phyloP scores from a whole-genome alignment of 2,329 filamentous ascomycete species.

The Nemania diffusa region DNA sequence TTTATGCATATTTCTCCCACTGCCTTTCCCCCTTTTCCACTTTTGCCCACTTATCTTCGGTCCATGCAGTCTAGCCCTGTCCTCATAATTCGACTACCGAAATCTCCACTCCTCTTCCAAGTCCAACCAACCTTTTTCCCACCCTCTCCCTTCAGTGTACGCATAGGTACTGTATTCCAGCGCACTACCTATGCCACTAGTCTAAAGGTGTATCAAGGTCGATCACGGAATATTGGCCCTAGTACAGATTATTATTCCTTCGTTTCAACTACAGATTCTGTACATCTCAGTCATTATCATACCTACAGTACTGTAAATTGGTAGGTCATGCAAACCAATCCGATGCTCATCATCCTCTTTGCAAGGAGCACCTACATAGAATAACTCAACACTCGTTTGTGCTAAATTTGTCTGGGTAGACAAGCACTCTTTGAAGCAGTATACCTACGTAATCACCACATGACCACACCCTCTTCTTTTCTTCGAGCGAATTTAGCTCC shows the following conservation, averaged over 20 bases:
- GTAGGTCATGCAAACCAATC: background rate
- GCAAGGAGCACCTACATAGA: background rate
- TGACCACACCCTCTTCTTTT: constrained; percentile 18
- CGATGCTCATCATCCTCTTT: background rate
- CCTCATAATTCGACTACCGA: constrained; percentile 36
- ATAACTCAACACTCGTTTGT: background rate
- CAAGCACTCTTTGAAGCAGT: background rate
- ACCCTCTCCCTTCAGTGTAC: background rate
- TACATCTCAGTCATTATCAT: background rate
- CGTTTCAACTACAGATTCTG: background rate
- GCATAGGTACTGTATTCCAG: too few species aligned
- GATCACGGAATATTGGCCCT: constrained; percentile 21
- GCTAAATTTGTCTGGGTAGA: background rate
- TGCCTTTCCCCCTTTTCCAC: constrained; percentile 25
- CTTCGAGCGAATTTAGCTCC: constrained; percentile 8
- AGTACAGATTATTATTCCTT: background rate
- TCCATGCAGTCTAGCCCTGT: constrained; percentile 32
- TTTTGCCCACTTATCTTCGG: constrained; percentile 21
- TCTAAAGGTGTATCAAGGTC: background rate
- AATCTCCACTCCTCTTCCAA: constrained; percentile 26
- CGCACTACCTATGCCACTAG: background rate
- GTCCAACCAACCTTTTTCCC: background rate
- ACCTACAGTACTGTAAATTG: background rate
- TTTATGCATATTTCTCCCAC: constrained; percentile 28
- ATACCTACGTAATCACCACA: constrained; percentile 13